These are phyloP conservation scores for Diaporthe vexans DNA, from an alignment of 2,329 filamentous ascomycete genomes.

Conservation along the genomic window DNA sequence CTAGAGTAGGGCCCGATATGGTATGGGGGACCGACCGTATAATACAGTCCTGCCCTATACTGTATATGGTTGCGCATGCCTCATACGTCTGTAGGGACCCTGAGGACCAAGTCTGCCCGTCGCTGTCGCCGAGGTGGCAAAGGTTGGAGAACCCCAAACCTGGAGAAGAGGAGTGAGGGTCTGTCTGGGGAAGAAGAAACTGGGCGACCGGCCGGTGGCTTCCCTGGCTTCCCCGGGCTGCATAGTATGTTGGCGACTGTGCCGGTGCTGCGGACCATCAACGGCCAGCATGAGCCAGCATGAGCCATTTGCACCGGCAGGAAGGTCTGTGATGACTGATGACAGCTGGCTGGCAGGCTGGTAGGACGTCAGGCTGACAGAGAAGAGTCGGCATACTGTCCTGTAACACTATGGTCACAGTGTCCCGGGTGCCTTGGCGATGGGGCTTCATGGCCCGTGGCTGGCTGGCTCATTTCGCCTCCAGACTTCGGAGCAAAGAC, in stretches of 20 bases:
- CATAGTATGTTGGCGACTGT: constrained; percentile 26
- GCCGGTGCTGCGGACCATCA: background rate
- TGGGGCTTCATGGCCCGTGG: constrained; percentile 29
- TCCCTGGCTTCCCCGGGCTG: constrained; percentile 6
- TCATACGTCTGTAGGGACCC: background rate
- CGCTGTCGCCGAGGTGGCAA: constrained; percentile 30
- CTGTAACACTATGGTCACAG: constrained; percentile 8
- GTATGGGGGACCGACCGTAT: background rate
- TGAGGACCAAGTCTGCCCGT: constrained; percentile 11
- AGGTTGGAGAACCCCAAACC: constrained; percentile 20
- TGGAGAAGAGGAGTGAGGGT: constrained; percentile 35
- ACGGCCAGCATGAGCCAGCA: constrained; percentile 7
- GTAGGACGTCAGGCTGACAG: constrained; percentile 10
- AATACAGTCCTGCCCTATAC: constrained; percentile 10
- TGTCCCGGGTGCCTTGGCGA: constrained; percentile 29
- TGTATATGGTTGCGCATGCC: background rate
- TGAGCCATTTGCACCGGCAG: constrained; percentile 10
- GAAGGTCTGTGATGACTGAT: constrained; percentile 2
- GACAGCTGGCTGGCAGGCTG: constrained; percentile 11
- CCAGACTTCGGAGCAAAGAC: constrained; percentile 36
- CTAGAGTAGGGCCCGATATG: constrained; percentile 25
- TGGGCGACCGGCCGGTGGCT: no score
- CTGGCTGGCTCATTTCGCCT: constrained; percentile 36
- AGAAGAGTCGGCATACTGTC: background rate
- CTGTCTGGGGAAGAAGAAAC: constrained; percentile 16